Conservation (phyloP, 345 rosid species). For the Mallotus nudiflorus region DNA sequence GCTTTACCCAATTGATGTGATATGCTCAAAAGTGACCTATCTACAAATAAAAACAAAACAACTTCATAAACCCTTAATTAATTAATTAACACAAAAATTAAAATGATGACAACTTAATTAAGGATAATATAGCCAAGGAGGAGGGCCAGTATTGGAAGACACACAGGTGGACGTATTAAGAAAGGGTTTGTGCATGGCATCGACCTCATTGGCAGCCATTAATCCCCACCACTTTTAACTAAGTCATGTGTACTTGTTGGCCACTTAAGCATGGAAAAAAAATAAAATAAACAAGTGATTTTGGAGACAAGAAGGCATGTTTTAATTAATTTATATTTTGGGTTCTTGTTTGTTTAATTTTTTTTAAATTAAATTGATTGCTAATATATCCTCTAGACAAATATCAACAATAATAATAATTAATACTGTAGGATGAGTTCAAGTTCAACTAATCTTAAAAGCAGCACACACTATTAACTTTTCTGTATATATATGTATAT, state of each 20-base stretch:
- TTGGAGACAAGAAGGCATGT: slow-evolving; percentile 39
- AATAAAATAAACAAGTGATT: slow-evolving; percentile 20
- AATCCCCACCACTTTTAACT: slow-evolving; percentile 38
- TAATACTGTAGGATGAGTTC: slow-evolving; percentile 32
- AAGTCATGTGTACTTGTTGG: slow-evolving; percentile 52
- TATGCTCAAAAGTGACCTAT: slow-evolving; percentile 10
- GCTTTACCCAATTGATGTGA: slow-evolving; percentile 24
- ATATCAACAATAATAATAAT: no score
- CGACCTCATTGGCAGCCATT: slow-evolving; percentile 36
- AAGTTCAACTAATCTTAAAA: slow-evolving; percentile 45
- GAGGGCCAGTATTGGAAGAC: neutral
- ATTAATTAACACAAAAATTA: neutral
- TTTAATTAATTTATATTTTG: slow-evolving; percentile 18
- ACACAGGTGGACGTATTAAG: slow-evolving; percentile 25
- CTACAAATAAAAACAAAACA: slow-evolving; percentile 16
- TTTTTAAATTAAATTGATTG: no score
- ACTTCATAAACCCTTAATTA: neutral
- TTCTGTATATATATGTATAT: no score
- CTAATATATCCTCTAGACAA: slow-evolving; percentile 9
- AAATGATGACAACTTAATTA: slow-evolving; percentile 31
- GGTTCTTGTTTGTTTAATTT: neutral
- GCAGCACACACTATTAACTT: slow-evolving; percentile 4
- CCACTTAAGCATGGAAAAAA: slow-evolving; percentile 45
- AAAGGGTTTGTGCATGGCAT: slow-evolving; percentile 34
- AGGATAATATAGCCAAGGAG: neutral